Evolutionary conservation across 2,329 filamentous ascomycete genomes (phyloP).

Genomic region (Cytospora leucostoma): DNA sequence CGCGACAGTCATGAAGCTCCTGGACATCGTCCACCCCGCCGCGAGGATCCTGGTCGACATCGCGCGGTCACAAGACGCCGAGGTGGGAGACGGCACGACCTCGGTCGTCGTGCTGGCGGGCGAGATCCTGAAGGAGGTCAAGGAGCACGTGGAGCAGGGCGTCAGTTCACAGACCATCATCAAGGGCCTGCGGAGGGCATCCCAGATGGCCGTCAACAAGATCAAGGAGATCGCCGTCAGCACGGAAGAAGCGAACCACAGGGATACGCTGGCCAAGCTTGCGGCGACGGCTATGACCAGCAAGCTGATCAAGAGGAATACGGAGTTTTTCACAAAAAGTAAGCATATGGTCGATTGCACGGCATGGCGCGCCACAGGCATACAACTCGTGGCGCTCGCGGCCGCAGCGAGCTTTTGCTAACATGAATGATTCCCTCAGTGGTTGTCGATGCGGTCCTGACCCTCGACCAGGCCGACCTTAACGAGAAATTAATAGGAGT

Average conservation of each 20-base stretch:
- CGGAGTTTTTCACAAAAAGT: slow-evolving; percentile 97
- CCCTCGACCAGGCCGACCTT: slow-evolving; percentile 92
- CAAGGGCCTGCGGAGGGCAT: slow-evolving; percentile 89
- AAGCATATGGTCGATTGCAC: slow-evolving; percentile 37
- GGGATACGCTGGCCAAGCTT: slow-evolving; percentile 85
- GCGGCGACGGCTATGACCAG: slow-evolving; percentile 98
- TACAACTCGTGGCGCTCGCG: not conserved
- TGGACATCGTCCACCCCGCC: slow-evolving; percentile 97
- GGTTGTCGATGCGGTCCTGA: slow-evolving; percentile 96
- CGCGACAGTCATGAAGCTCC: slow-evolving; percentile 99
- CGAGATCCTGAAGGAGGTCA: slow-evolving; percentile 95
- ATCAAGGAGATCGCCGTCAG: slow-evolving; percentile 95
- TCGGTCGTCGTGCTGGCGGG: slow-evolving; percentile 97
- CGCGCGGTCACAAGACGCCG: slow-evolving; percentile 96
- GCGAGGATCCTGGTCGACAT: slow-evolving; percentile 98
- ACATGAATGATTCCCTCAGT: slow-evolving; percentile 53
- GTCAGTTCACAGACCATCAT: slow-evolving; percentile 97
- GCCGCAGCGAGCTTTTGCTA: slow-evolving; percentile 27
- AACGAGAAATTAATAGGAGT: slow-evolving; percentile 98
- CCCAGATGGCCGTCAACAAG: slow-evolving; percentile 93
- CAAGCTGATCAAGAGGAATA: slow-evolving; percentile 98
- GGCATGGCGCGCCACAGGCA: not conserved
- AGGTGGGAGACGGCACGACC: slow-evolving; percentile 97
- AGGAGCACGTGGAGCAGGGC: slow-evolving; percentile 93
- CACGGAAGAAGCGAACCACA: slow-evolving; percentile 78